Conservation (phyloP, 225 moss, liverwort and hornwort genomes). For the Anthoceros angustus region DNA sequence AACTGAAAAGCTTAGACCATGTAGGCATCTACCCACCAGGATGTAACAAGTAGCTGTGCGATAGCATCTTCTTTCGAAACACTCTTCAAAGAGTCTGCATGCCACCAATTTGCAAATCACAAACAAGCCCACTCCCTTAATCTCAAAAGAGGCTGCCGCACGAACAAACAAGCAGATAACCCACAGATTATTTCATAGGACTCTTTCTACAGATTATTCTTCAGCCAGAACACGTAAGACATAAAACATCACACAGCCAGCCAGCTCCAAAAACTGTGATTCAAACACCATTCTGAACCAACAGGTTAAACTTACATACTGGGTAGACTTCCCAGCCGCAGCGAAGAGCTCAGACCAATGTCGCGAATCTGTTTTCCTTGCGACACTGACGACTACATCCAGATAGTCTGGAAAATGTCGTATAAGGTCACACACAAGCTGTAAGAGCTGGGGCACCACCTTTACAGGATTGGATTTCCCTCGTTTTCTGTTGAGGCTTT, state of each 20-base stretch:
- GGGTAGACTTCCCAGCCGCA: constrained; percentile 83
- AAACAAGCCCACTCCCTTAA: not conserved
- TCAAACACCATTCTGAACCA: not conserved
- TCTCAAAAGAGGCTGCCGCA: too few species aligned
- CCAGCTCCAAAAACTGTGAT: too few species aligned
- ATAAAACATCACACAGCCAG: too few species aligned
- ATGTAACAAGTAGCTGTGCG: constrained; percentile 94
- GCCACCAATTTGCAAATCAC: not conserved
- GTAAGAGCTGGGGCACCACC: constrained; percentile 55
- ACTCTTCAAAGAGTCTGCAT: constrained; percentile 87
- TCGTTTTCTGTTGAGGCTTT: constrained; percentile 65
- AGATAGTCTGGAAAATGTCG: constrained; percentile 84
- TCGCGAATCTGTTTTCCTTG: constrained; percentile 91
- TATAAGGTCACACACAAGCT: constrained; percentile 76
- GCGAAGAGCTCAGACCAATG: constrained; percentile 92
- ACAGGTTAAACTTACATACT: constrained; percentile 30
- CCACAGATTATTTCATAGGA: too few species aligned
- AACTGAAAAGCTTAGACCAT: not conserved
- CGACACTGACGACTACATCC: constrained; percentile 96
- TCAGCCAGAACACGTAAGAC: too few species aligned
- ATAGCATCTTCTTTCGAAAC: constrained; percentile 80
- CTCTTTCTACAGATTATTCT: too few species aligned
- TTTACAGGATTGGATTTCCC: constrained; percentile 52
- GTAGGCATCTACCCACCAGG: constrained; percentile 38
- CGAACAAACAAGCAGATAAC: too few species aligned